Evolutionary conservation across 345 rosid species (phyloP), one percentile per base, ranked within the genome.

Genomic region (Populus euphratica): DNA sequence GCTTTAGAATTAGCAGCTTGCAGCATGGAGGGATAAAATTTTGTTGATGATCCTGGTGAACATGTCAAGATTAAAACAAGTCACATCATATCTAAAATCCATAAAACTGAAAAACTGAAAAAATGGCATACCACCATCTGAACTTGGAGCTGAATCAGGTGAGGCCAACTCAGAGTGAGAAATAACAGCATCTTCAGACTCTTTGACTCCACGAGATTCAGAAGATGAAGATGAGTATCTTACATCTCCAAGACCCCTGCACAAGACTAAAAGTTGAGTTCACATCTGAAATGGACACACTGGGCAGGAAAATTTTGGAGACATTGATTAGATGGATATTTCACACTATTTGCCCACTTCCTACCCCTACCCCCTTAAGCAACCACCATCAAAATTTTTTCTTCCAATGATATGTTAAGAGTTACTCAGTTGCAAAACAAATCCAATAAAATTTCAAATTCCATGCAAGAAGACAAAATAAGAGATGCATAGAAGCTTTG

Each of bases 1-100:
- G 63, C 85, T 47, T 72, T 14, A 25, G 16, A 27, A 49, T 82
- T 81, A 75, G 73, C 84, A n/a, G 81, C 74, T n/a, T 74, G 84
- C 25, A 77, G 70, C 80, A 62, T 73, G 10, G 87, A 29, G 13
- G 81, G 85, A 84, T 85, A 85, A 82, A 78, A 82, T 69, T 82
- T 88, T 82, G 89, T 85, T 39, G 81, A 70, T 36, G 86, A 87
- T 75, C 91, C 96, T 88, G 86, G 66, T 76, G 65, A 67, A 73
- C 67, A 74, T 43, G 59, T 12, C 76, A 78, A 74, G 18, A 33
- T 78, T 29, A 27, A 74, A 65, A 62, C 75, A 49, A 82, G 75
- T 77, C 47, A 56, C 56, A 71, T 62, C 14, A 25, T 38, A 41
- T 16, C 10, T 23, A 47, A 65, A 70, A 29, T 31, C 13, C 11